Conservation (phyloP, 1,284 basidiomycete genomes). For the Quambalaria eucalypti region DNA sequence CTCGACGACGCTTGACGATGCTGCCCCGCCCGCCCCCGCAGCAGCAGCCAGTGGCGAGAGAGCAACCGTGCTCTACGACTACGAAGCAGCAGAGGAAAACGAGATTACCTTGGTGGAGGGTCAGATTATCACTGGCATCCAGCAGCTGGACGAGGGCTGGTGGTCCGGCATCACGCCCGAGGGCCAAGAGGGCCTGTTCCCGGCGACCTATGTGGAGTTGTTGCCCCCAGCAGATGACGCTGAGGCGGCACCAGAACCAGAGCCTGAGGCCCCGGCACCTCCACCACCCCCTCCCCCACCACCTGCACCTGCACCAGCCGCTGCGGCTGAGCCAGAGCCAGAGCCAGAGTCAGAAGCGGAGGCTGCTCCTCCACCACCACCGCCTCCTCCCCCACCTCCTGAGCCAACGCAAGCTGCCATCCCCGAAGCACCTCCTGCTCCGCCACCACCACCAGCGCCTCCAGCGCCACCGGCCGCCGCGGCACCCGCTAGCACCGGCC, state of each 20-base stretch:
- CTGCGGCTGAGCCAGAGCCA: slow-evolving; percentile 7
- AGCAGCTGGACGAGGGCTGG: slow-evolving; percentile 45
- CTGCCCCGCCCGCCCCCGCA: not conserved
- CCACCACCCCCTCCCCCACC: slow-evolving; percentile 11
- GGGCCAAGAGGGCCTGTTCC: slow-evolving; percentile 40
- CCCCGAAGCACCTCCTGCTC: not conserved
- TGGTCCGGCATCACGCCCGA: slow-evolving; percentile 38
- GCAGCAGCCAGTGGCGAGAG: slow-evolving; percentile 5
- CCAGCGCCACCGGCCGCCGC: slow-evolving; percentile 7
- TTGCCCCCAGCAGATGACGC: slow-evolving; percentile 8
- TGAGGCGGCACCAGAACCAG: too few species aligned
- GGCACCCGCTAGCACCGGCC: slow-evolving; percentile 12
- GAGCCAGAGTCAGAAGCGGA: slow-evolving; percentile 6
- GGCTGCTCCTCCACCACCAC: slow-evolving; percentile 12
- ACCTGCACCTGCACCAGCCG: slow-evolving; percentile 10
- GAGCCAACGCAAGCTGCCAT: slow-evolving; percentile 9
- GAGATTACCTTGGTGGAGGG: slow-evolving; percentile 39
- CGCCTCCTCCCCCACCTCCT: slow-evolving; percentile 13
- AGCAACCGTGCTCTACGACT: slow-evolving; percentile 39
- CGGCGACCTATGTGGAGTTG: slow-evolving; percentile 41
- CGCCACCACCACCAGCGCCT: slow-evolving; percentile 11
- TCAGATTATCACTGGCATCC: slow-evolving; percentile 26
- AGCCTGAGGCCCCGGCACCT: not conserved
- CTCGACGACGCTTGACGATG: slow-evolving; percentile 2
- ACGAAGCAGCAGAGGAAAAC: slow-evolving; percentile 41